phyloP scores from a whole-genome alignment of 768 basidiomycete genomes.

The Hypsizygus marmoreus region DNA sequence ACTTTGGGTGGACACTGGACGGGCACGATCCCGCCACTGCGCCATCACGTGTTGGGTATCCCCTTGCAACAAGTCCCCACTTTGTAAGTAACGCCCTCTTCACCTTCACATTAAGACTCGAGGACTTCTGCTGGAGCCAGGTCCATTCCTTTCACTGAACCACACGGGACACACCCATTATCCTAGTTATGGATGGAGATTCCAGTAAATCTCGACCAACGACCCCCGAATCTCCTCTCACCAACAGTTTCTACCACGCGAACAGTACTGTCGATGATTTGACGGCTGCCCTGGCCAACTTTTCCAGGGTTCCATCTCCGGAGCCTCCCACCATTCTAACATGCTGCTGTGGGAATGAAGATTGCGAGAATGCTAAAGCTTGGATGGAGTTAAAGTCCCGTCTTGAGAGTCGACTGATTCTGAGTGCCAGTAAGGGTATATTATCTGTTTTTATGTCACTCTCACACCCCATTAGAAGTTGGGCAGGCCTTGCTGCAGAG shows the following conservation, averaged over 20 bases:
- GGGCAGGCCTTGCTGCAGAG: conserved; percentile 85
- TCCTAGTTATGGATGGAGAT: conserved; percentile 12
- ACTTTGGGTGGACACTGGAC: no score
- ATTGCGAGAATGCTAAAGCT: conserved; percentile 63
- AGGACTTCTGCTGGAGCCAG: neutral
- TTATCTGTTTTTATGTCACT: neutral
- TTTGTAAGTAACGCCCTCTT: no score
- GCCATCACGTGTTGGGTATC: conserved; percentile 13
- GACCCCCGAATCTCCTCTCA: conserved; percentile 53
- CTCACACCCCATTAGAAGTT: conserved; percentile 57
- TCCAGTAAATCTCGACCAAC: conserved; percentile 33
- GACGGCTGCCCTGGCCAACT: conserved; percentile 68
- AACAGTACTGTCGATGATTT: conserved; percentile 77
- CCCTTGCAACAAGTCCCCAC: no score
- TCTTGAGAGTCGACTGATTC: conserved; percentile 74
- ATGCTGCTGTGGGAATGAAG: conserved; percentile 69
- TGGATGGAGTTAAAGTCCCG: conserved; percentile 69
- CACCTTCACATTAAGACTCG: no score
- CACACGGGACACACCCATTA: conserved; percentile 11
- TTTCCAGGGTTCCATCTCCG: conserved; percentile 75
- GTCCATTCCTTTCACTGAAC: conserved; percentile 7
- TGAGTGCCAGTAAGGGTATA: conserved; percentile 79
- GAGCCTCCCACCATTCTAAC: conserved; percentile 52
- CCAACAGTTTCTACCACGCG: conserved; percentile 52
- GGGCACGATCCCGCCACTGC: no score